Conservation (phyloP, 108 stramenopile species). For the Pseudonitzschia multiseries region DNA sequence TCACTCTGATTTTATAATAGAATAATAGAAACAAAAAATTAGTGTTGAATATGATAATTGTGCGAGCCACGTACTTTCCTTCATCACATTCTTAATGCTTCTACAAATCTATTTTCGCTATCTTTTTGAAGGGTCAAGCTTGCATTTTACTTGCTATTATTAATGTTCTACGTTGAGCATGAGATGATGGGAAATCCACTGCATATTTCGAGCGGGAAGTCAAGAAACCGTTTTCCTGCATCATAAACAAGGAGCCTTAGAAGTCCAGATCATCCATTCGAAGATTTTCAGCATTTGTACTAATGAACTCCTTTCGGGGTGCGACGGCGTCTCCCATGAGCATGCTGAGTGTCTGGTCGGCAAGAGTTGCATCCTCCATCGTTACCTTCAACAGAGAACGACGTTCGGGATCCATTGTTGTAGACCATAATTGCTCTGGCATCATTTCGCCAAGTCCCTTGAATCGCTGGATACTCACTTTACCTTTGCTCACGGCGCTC, state of each 20-base stretch:
- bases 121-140: too few relatives aligned
- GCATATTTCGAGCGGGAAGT: neutral
- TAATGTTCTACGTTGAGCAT: too few relatives aligned
- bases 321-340: slow-evolving; percentile 93
- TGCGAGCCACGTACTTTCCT: neutral
- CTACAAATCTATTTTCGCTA: too few relatives aligned
- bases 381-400: slow-evolving; percentile 83
- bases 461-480: slow-evolving; percentile 72
- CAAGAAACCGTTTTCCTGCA: neutral
- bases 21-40: neutral
- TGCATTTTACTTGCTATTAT: too few relatives aligned
- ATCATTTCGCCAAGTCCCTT: slow-evolving; percentile 97
- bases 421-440: slow-evolving; percentile 93
- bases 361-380: slow-evolving; percentile 83
- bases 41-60: neutral
- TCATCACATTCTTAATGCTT: too few relatives aligned
- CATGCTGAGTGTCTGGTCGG: slow-evolving; percentile 81
- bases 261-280: slow-evolving; percentile 84
- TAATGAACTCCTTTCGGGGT: slow-evolving; percentile 85
- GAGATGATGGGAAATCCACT: too few relatives aligned
- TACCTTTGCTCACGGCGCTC: slow-evolving; percentile 48
- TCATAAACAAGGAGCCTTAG: slow-evolving; percentile 23
- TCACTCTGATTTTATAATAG: neutral
- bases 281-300: slow-evolving; percentile 70
- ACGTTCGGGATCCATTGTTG: slow-evolving; percentile 91